Evolutionary conservation across 2,329 filamentous ascomycete species (phyloP).

Genomic region (Fusarium succisae): DNA sequence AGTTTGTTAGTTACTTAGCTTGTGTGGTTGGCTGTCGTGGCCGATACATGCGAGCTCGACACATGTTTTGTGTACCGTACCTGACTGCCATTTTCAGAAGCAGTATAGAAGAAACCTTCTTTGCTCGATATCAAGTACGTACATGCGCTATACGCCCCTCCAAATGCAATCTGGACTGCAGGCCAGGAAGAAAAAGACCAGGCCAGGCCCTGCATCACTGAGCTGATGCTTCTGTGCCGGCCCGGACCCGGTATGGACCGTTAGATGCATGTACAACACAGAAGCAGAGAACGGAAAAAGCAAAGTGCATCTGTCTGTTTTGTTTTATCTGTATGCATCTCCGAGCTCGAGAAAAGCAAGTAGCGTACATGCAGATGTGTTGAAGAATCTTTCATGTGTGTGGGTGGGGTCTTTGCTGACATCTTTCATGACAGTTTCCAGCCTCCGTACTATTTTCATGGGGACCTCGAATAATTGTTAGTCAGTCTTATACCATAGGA

Average conservation of each 20-base stretch:
- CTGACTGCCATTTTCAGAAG: slow-evolving; percentile 8
- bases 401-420: neutral
- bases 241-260: slow-evolving; percentile 14
- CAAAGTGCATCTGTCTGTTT: neutral
- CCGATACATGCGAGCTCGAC: neutral
- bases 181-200: slow-evolving; percentile 16
- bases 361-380: neutral
- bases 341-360: neutral
- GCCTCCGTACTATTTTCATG: neutral
- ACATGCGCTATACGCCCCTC: slow-evolving; percentile 3
- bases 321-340: neutral
- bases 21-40: neutral
- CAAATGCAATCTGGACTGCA: slow-evolving; percentile 4
- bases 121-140: slow-evolving; percentile 1
- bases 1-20: neutral
- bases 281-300: slow-evolving; percentile 3
- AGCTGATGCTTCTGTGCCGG: slow-evolving; percentile 25
- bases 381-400: slow-evolving; percentile 9
- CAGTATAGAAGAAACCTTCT: slow-evolving; percentile 6
- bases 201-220: slow-evolving; percentile 25
- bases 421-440: neutral
- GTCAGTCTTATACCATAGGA: no score
- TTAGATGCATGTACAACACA: neutral
- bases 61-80: neutral
- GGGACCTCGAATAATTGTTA: neutral